Evolutionary conservation across 2,329 filamentous ascomycete species (phyloP).

Genomic region (Cephalotrichum gorgonifer): DNA sequence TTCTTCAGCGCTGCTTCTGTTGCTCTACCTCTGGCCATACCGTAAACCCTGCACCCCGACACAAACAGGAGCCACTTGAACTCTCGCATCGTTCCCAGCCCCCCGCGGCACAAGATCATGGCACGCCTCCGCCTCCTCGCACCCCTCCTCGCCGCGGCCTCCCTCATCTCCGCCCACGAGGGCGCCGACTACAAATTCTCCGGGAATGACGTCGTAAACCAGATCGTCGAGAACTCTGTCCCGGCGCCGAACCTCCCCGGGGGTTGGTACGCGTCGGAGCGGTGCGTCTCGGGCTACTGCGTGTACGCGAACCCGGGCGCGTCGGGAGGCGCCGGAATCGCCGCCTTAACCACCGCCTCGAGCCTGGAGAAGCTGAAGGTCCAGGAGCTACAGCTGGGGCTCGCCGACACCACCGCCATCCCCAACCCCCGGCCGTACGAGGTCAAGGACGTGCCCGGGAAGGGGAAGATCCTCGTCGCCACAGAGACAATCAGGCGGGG

Average conservation of each 20-base stretch:
- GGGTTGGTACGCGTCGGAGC: constrained; percentile 4
- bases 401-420: not conserved
- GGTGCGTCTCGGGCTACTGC: constrained; percentile 3
- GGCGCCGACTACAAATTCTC: constrained; percentile 5
- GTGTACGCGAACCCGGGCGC: constrained; percentile 4
- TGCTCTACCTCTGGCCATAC: not conserved
- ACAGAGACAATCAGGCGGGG: constrained; percentile 13
- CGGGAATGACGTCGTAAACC: constrained; percentile 4
- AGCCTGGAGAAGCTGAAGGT: constrained; percentile 4
- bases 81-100: not conserved
- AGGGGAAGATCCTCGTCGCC: constrained; percentile 15
- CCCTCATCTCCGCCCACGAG: not conserved
- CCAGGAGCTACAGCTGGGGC: not conserved
- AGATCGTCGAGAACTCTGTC: not conserved
- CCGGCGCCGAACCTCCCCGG: constrained; percentile 3
- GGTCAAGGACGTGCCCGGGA: constrained; percentile 13
- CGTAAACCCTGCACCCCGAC: not conserved
- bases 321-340: constrained; percentile 1
- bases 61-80: too few relatives aligned
- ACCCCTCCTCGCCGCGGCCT: not conserved
- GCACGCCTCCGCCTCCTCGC: constrained; percentile 1
- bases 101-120: not conserved
- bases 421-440: constrained; percentile 10
- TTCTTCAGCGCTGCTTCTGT: not conserved
- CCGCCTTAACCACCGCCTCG: not conserved